Base-by-base conservation (phyloP, 768 basidiomycete genomes). In the Amanita rubescens region DNA sequence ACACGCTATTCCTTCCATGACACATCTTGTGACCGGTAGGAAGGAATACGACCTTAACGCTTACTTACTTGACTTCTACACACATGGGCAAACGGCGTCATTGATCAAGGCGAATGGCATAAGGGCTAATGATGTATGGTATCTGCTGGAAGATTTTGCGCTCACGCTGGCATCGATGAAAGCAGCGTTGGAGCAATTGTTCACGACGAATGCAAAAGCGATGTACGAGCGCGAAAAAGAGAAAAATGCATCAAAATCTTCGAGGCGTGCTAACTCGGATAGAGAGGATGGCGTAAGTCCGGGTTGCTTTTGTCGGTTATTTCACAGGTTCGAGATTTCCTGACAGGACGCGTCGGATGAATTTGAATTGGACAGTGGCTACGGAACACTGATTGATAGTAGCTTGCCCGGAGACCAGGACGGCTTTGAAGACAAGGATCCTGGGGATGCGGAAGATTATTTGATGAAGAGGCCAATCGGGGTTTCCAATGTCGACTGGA, bases 61-160 rank as follows among this genome's bases (percentile, higher is more conserved):
- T 0, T 85, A 85, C 59, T 63, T 87, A 14, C 67, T 78, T 42
- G 87, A 89, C 60, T 89, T 86, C 65, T 86, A 77, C 61, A 74
- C 63, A 0, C 87, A 88, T 54, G 87, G 85, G 0, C 82, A 83
- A 60, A 67, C 70, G 6, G 60, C 65, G 2, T 69, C 79, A 1
- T 63, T 86, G 32, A 69, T 68, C 10, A 57, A 57, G 0, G 80
- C 81, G 4, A 85, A 86, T 48, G 79, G 74, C 1, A 81, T 85
- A 39, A 67, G 82, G n/a, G 62, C 67, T 4, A 81, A 81, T 8
- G 82, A 85, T 22, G 56, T 85, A n/a, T 85, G 84, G 82, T 85
- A 77, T 63, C 57, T 76, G 5, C 69, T 87, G 25, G 67, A 86
- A 58, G 81, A 82, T 41, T 86, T 86, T 62, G 57, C 58, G 12